Conservation (phyloP, 257 asterid genomes). For the Agastache rugosa region DNA sequence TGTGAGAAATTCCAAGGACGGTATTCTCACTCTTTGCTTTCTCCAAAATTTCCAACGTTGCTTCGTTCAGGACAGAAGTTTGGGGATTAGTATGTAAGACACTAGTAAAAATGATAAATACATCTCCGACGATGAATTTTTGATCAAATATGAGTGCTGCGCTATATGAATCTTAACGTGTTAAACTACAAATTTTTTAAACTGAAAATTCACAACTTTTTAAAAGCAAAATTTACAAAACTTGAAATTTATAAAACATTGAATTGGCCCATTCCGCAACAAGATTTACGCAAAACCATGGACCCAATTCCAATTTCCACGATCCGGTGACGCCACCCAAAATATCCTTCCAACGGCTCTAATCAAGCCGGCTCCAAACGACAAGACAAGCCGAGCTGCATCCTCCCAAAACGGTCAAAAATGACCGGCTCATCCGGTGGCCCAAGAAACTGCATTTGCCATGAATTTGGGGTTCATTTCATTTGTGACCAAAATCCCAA, state of each 20-base stretch:
- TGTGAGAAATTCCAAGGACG: too few relatives aligned
- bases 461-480: slow-evolving; percentile 61
- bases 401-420: slow-evolving; percentile 25
- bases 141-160: not conserved
- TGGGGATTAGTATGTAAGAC: too few relatives aligned
- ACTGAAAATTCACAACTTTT: not conserved
- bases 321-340: slow-evolving; percentile 47
- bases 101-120: too few relatives aligned
- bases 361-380: slow-evolving; percentile 29
- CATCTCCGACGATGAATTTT: too few relatives aligned
- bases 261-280: not conserved
- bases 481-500: slow-evolving; percentile 27
- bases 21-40: too few relatives aligned
- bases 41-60: too few relatives aligned
- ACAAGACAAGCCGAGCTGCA: slow-evolving; percentile 43
- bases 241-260: not conserved
- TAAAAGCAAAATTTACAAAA: not conserved
- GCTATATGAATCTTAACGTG: not conserved
- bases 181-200: not conserved
- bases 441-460: slow-evolving; percentile 48
- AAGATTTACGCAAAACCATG: not conserved
- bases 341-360: slow-evolving; percentile 36
- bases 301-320: not conserved
- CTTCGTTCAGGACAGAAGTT: too few relatives aligned
- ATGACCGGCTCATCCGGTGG: slow-evolving; percentile 45